Percentiles rank a stretch among this genome's conserved stretches.
These are phyloP conservation scores for Xylariaceae sp. DNA, from an alignment of 2,329 filamentous ascomycete species.

Conservation along the genomic window DNA sequence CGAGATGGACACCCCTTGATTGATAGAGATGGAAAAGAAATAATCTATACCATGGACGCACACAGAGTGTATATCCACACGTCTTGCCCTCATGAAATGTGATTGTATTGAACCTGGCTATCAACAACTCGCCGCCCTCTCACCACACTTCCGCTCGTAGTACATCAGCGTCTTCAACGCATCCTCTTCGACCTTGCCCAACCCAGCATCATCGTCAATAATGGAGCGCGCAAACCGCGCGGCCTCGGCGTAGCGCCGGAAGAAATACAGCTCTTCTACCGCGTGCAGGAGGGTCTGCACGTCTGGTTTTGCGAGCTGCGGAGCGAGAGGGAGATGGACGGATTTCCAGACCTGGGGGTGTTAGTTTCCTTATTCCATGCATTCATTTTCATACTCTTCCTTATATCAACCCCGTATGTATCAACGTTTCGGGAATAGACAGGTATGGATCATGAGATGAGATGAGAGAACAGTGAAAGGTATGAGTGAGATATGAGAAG, in stretches of 20 bases:
- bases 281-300: slow-evolving; percentile 50
- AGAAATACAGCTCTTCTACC: slow-evolving; percentile 55
- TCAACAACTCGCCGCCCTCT: slow-evolving; percentile 23
- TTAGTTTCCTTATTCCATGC: not conserved
- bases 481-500: not conserved
- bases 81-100: too few relatives aligned
- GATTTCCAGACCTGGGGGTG: slow-evolving; percentile 40
- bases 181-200: slow-evolving; percentile 40
- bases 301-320: slow-evolving; percentile 40
- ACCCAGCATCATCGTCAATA: slow-evolving; percentile 26
- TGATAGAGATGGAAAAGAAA: not conserved
- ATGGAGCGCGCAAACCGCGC: slow-evolving; percentile 37
- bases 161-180: slow-evolving; percentile 36
- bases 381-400: too few relatives aligned
- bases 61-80: not conserved
- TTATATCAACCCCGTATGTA: too few relatives aligned
- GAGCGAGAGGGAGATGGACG: slow-evolving; percentile 38
- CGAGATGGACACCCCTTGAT: not conserved
- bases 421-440: not conserved
- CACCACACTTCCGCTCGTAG: slow-evolving; percentile 41
- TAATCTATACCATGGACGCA: not conserved
- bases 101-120: too few relatives aligned
- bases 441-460: too few relatives aligned
- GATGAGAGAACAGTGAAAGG: not conserved
- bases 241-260: slow-evolving; percentile 42